Conservation (phyloP, 2,329 filamentous ascomycete genomes). For the Pochonia chlamydosporia region DNA sequence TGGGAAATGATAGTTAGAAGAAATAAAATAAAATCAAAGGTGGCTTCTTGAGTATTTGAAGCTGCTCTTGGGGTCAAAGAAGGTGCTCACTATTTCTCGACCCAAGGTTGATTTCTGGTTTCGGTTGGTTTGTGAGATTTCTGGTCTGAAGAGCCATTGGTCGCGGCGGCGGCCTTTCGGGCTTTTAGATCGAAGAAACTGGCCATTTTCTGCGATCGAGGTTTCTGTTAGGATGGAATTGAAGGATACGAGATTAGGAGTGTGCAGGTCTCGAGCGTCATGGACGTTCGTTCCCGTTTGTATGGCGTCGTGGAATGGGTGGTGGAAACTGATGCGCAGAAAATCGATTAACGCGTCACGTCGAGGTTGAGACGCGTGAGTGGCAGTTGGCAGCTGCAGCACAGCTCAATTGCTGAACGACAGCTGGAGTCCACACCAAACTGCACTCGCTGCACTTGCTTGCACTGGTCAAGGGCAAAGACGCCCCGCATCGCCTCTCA, state of each 20-base stretch:
- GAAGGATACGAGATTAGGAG: too few species aligned
- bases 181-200: slow-evolving; percentile 97
- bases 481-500: too few species aligned
- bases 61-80: neutral
- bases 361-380: neutral
- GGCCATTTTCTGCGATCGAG: slow-evolving; percentile 54
- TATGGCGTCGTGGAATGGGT: neutral
- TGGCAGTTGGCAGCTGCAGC: slow-evolving; percentile 3
- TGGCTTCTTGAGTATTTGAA: too few species aligned
- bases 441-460: too few species aligned
- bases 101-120: slow-evolving; percentile 79
- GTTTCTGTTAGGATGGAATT: neutral
- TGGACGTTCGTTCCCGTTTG: too few species aligned
- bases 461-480: too few species aligned
- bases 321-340: neutral
- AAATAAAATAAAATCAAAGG: neutral
- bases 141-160: slow-evolving; percentile 54
- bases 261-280: too few species aligned
- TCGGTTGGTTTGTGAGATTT: slow-evolving; percentile 59
- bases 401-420: too few species aligned
- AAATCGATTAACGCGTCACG: slow-evolving; percentile 26
- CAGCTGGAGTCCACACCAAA: too few species aligned
- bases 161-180: slow-evolving; percentile 68
- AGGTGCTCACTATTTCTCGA: slow-evolving; percentile 85
- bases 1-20: slow-evolving; percentile 28